phyloP scores from a whole-genome alignment of 441 rosid species.

The Erodium chrysanthum region DNA sequence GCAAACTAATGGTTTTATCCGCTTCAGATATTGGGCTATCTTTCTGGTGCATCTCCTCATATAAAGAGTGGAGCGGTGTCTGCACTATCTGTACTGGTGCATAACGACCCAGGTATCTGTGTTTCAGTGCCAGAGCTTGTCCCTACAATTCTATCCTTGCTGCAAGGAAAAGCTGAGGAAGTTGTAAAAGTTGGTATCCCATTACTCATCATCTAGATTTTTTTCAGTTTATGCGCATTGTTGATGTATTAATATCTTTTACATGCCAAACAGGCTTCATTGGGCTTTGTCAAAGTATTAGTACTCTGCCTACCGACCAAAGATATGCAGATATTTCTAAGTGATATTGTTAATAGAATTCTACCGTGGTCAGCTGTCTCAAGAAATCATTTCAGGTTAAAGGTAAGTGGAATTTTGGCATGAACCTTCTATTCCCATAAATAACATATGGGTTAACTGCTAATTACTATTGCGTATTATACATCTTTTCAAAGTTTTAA shows the following conservation, averaged over 20 bases:
- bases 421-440: not conserved
- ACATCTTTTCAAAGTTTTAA: too few relatives aligned
- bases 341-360: constrained; percentile 44
- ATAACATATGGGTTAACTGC: too few relatives aligned
- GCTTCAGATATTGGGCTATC: constrained; percentile 77
- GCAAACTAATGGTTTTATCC: constrained; percentile 16
- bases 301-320: constrained; percentile 57
- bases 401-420: constrained; percentile 33
- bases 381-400: constrained; percentile 73
- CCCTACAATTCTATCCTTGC: constrained; percentile 62
- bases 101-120: constrained; percentile 56
- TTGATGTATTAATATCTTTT: constrained; percentile 11
- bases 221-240: not conserved
- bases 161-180: constrained; percentile 68
- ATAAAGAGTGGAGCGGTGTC: constrained; percentile 92
- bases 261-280: constrained; percentile 50
- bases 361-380: constrained; percentile 81
- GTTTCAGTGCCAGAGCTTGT: constrained; percentile 54
- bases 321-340: constrained; percentile 53
- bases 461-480: too few relatives aligned
- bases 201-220: not conserved
- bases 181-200: constrained; percentile 55
- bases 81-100: constrained; percentile 63
- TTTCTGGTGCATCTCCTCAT: constrained; percentile 81
- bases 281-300: constrained; percentile 80